Conservation (phyloP, 331 rosid genomes). For the Malus hybrid region DNA sequence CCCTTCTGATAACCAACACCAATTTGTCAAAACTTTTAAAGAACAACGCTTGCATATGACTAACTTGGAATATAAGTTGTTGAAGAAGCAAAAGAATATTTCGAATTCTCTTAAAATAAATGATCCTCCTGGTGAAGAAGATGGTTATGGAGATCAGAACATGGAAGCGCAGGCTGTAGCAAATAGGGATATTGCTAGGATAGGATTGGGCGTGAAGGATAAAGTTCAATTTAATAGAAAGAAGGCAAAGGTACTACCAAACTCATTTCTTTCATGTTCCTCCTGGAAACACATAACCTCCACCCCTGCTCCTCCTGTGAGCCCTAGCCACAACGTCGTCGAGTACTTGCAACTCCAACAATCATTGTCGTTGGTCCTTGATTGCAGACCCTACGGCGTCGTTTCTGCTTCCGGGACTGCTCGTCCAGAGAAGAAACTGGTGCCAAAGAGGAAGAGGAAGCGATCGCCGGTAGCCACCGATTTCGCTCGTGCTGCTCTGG, state of each 20-base stretch:
- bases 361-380: background rate
- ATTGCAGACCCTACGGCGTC: background rate
- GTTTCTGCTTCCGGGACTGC: background rate
- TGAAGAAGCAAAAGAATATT: constrained; percentile 23
- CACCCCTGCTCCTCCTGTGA: background rate
- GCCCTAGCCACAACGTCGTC: constrained; percentile 2
- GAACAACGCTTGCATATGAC: constrained; percentile 56
- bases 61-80: constrained; percentile 29
- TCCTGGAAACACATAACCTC: constrained; percentile 10
- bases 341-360: background rate
- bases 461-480: background rate
- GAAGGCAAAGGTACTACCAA: constrained; percentile 62
- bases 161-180: constrained; percentile 16
- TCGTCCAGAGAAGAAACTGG: constrained; percentile 7
- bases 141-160: constrained; percentile 29
- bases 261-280: background rate
- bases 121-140: constrained; percentile 19
- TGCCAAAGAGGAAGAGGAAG: constrained; percentile 30
- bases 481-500: constrained; percentile 14
- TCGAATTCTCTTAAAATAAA: constrained; percentile 21
- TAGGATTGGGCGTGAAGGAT: constrained; percentile 34
- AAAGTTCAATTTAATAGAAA: constrained; percentile 71
- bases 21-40: constrained; percentile 51
- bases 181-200: constrained; percentile 19
- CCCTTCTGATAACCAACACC: constrained; percentile 50